Evolutionary conservation across 2,329 filamentous ascomycete species (phyloP), one percentile per base, ranked within the genome.

Genomic region (Catunica adiposa): DNA sequence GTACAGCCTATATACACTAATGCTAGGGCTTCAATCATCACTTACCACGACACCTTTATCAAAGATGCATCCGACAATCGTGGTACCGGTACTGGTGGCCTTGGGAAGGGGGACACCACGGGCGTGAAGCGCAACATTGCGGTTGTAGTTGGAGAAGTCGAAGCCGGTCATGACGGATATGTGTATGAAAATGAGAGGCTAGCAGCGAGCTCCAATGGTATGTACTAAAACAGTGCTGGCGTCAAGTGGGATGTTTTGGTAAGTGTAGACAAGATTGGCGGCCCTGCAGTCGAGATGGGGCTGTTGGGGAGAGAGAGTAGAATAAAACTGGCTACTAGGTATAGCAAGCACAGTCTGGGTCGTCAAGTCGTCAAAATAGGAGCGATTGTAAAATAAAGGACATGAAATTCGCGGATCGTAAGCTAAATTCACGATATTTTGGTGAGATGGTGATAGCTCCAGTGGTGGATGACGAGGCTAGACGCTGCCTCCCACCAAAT

Each of bases 61-160:
- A 66, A 82, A 98, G 71, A 97, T 84, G 67, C 90, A 97, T 64
- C 92, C 92, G 53, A 98, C 92, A 71, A 98, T 98, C 61, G 92
- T 98, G 59, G 92, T 98, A 75, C 92, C 92, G 59, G 92, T 98
- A 73, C 89, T 96, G 59, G 92, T 98, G 60, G 92, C 92, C 75
- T 96, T 97, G 65, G 94, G 92, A 59, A 97, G 77, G 60, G 92
- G 92, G 54, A 97, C 84, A 63, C 94, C 94, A 71, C 84, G 82
- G 64, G 90, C 88, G 70, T 97, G 90, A 63, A 98, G 82, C 61
- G 90, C 90, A 69, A 85, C 82, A 80, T 98, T 98, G 76, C 92
- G 88, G 80, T 95, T 95, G 81, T 97, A 92, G 79, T 98, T 98
- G 71, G 89, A 94, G 79, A 98, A 98, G 75, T 97, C 89, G 79